Conservation (phyloP, 306 rosid species). For the Gleditsia sinensis region DNA sequence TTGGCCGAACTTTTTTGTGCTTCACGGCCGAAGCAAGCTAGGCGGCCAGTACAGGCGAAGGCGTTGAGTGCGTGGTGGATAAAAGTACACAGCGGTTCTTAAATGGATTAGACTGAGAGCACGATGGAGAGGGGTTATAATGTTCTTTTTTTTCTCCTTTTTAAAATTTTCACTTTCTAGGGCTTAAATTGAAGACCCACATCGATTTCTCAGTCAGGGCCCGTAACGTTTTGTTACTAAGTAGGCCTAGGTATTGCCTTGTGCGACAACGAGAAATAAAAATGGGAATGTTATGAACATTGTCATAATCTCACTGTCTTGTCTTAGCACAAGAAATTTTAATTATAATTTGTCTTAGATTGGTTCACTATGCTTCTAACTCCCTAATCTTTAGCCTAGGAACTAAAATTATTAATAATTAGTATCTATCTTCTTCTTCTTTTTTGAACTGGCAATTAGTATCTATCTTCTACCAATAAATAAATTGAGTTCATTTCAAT, state of each 20-base stretch:
- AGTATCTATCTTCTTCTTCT: no score
- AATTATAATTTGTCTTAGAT: no score
- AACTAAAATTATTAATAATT: no score
- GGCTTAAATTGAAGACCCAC: background rate
- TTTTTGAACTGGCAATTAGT: no score
- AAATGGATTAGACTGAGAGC: conserved; percentile 23
- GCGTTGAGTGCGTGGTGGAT: background rate
- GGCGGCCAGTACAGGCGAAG: background rate
- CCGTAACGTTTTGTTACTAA: background rate
- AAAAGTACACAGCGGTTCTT: background rate
- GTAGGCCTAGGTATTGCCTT: background rate
- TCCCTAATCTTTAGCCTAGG: no score
- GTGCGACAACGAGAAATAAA: background rate
- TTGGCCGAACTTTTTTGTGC: background rate
- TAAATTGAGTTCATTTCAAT: no score
- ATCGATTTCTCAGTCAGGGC: background rate
- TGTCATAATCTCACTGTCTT: background rate
- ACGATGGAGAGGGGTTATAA: no score
- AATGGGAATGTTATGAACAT: background rate
- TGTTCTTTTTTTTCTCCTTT: no score
- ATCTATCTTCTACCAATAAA: no score
- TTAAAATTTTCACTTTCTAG: no score
- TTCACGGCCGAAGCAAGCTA: background rate
- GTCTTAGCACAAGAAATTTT: no score
- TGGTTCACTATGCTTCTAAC: no score